Conservation (phyloP, 768 basidiomycete species). For the Crucibulum laeve region DNA sequence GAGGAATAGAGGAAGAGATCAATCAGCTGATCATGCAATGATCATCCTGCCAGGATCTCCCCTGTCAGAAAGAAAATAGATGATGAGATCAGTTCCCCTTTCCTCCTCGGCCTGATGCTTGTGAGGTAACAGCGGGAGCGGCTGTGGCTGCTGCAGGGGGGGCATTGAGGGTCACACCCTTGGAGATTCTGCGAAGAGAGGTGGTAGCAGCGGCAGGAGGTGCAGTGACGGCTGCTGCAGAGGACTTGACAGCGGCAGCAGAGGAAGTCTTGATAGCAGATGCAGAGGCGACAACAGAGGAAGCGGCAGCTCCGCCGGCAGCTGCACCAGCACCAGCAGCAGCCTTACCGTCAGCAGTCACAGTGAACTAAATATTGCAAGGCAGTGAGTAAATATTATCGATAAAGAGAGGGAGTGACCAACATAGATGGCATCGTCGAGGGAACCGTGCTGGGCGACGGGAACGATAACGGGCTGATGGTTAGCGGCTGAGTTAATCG, state of each 20-base stretch:
- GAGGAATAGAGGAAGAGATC: no score
- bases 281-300: not conserved
- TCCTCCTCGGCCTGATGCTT: no score
- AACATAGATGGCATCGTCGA: conserved; percentile 45
- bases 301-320: conserved; percentile 5
- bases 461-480: conserved; percentile 45
- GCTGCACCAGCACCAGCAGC: conserved; percentile 13
- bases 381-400: conserved; percentile 3
- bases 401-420: conserved; percentile 14
- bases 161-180: not conserved
- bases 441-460: conserved; percentile 45
- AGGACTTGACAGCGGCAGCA: not conserved
- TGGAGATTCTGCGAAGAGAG: not conserved
- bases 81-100: no score
- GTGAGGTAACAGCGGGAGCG: not conserved
- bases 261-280: not conserved
- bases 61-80: no score
- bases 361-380: conserved; percentile 22
- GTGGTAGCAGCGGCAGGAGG: not conserved
- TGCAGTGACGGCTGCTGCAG: not conserved
- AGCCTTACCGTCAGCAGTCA: conserved; percentile 25
- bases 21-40: no score
- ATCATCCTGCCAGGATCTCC: no score
- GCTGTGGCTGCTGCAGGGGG: not conserved
- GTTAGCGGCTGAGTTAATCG: conserved; percentile 48